phyloP scores from a whole-genome alignment of 163 green algal species.

The Coccomyxa subellipsoidea region DNA sequence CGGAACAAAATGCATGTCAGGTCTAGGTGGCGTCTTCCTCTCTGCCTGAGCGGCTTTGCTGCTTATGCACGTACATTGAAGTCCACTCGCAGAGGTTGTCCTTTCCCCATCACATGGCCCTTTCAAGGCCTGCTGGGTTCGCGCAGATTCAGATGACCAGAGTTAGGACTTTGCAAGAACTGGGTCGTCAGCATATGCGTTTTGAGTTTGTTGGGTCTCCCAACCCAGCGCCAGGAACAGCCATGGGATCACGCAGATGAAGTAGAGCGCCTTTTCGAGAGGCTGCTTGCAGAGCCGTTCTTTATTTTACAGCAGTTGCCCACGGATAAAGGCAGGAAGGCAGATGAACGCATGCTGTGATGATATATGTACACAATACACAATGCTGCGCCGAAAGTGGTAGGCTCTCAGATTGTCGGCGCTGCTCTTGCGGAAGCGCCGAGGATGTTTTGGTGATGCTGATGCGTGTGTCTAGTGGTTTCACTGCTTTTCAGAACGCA shows the following conservation, averaged over 20 bases:
- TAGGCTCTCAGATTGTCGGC: neutral
- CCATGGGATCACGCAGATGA: neutral
- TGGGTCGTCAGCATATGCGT: neutral
- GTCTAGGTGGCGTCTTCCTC: neutral
- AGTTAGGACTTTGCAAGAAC: neutral
- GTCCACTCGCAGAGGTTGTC: too few species aligned
- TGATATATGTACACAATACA: neutral
- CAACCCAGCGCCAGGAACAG: neutral
- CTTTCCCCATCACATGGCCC: too few species aligned
- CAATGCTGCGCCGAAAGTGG: neutral
- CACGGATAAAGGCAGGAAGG: neutral
- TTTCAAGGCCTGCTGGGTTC: neutral
- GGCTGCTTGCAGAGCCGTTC: too few species aligned
- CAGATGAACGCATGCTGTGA: neutral
- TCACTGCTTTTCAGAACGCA: neutral
- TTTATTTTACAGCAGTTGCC: too few species aligned
- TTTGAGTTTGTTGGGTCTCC: neutral
- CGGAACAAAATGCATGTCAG: neutral
- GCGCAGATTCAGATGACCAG: too few species aligned
- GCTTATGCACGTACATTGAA: neutral
- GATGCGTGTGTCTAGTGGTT: neutral
- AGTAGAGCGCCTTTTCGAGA: too few species aligned
- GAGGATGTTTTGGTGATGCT: neutral
- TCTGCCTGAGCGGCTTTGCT: neutral
- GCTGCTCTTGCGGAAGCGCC: neutral